Evolutionary conservation across 1,139 yeast genomes (phyloP).

Genomic region (Suhomyces panamericanus): DNA sequence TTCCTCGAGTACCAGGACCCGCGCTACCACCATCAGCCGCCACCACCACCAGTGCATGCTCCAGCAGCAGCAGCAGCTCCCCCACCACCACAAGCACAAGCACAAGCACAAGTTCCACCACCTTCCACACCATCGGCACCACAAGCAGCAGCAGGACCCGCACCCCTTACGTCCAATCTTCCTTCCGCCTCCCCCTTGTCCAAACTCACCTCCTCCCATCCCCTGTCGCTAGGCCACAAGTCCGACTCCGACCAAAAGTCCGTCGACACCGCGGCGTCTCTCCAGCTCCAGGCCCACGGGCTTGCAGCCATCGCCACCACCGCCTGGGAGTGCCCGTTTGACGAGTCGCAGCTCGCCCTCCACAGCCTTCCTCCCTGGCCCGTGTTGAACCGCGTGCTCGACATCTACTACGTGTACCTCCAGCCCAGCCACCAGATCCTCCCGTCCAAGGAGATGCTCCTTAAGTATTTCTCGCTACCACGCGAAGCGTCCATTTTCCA

Average conservation of each 20-base stretch:
- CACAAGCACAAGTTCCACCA: too few species aligned
- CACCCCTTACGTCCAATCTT: too few species aligned
- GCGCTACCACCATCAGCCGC: neutral
- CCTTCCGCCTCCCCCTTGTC: neutral
- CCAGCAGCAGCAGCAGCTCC: too few species aligned
- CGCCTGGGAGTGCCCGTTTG: too few species aligned
- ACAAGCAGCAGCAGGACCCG: too few species aligned
- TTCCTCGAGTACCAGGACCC: neutral
- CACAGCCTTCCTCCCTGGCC: slow-evolving; percentile 36
- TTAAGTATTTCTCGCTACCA: slow-evolving; percentile 33
- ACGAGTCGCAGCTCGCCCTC: too few species aligned
- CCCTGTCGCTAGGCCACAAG: neutral
- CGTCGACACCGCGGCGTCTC: neutral
- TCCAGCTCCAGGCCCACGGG: neutral
- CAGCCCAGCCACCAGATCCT: slow-evolving; percentile 49
- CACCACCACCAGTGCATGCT: too few species aligned
- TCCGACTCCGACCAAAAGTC: slow-evolving; percentile 1
- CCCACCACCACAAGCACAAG: too few species aligned
- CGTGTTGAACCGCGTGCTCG: slow-evolving; percentile 38
- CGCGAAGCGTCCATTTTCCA: slow-evolving; percentile 45
- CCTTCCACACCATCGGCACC: too few species aligned
- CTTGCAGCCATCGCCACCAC: too few species aligned
- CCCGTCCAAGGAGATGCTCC: slow-evolving; percentile 40
- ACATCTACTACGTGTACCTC: slow-evolving; percentile 48
- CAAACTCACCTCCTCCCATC: too few species aligned